Evolutionary conservation across 2,329 filamentous ascomycete genomes (phyloP), one percentile per base, ranked within the genome.

Genomic region (Fusarium avenaceum): DNA sequence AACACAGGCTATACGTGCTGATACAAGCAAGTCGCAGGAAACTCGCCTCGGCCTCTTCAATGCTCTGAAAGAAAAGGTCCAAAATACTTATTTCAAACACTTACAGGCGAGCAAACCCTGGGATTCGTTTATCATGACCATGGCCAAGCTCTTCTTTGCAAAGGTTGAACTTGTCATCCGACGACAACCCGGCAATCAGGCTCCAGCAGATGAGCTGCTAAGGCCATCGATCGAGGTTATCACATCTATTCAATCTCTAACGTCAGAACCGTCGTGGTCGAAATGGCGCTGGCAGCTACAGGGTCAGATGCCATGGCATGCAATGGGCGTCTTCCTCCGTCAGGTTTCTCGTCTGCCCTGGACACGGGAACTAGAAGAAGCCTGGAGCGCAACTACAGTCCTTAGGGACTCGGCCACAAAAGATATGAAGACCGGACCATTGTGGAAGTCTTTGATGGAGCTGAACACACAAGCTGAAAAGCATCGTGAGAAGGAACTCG

Each of bases 271-370:
- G 4, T 45, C 50, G 0, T 76, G 75, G 75, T 8, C 24, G 0
- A 67, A 60, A 28, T 76, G 75, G 75, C 72, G 70, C 8, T 77
- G 75, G 75, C 75, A 77, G 47, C 49, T 77, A 10, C 67, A 69
- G 5, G 75, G 75, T 8, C 63, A 70, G 26, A 62, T 75, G 15
- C 75, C 72, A 3, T 76, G 74, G 74, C 66, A 69, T 33, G 73
- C 75, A 4, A 70, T 76, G 44, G 58, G 67, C 5, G 39, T 70
- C 5, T 69, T 75, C 10, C 65, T 76, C 22, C 57, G 63, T 15
- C 71, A 74, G 15, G 66, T 71, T 4, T 63, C 57, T 7, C 65
- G 39, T 9, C 51, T 53, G 8, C 59, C 60, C 7, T 76, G 75
- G 75, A 68, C 65, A 2, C 35, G 57, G 13, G 56, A 56, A 20